Percentiles rank a stretch among this genome's conserved stretches.
phyloP scores from a whole-genome alignment of 345 rosid species.

The Gossypium longicalyx region DNA sequence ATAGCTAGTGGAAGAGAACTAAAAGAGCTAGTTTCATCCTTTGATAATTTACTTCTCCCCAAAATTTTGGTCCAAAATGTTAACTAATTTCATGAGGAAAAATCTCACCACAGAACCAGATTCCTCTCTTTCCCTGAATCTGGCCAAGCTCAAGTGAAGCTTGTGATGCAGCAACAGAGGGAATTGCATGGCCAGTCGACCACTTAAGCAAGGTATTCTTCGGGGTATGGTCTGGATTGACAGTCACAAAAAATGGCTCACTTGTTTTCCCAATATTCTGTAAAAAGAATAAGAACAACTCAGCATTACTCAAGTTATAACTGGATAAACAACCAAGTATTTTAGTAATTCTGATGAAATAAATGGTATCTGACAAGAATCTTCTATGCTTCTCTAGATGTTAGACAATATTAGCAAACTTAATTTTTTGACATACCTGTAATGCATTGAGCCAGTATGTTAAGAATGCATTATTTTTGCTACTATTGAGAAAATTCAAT shows the following conservation, averaged over 20 bases:
- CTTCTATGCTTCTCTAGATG: background rate
- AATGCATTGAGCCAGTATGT: slow-evolving; percentile 92
- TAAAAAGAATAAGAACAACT: slow-evolving; percentile 10
- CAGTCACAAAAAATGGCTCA: slow-evolving; percentile 3
- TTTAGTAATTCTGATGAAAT: background rate
- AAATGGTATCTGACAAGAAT: background rate
- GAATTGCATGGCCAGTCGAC: slow-evolving; percentile 80
- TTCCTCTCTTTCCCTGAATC: slow-evolving; percentile 78
- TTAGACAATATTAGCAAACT: background rate
- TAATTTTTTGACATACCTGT: slow-evolving; percentile 45
- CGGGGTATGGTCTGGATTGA: slow-evolving; percentile 30
- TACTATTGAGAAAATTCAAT: slow-evolving; percentile 78
- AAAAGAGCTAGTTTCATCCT: background rate
- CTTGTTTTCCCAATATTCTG: slow-evolving; percentile 57
- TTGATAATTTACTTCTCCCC: background rate
- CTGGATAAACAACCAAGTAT: background rate
- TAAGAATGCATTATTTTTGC: slow-evolving; percentile 53
- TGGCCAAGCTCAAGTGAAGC: slow-evolving; percentile 67
- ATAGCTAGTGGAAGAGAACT: background rate
- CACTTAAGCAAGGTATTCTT: slow-evolving; percentile 58
- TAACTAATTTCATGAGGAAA: background rate
- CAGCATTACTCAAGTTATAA: background rate
- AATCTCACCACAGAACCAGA: slow-evolving; percentile 74
- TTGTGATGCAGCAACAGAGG: slow-evolving; percentile 74
- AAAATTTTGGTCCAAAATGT: background rate